Percentiles rank a stretch among this genome's conserved stretches.
These are phyloP conservation scores for Phialophora expanda DNA, from an alignment of 2,329 filamentous ascomycete genomes.

Conservation along the genomic window DNA sequence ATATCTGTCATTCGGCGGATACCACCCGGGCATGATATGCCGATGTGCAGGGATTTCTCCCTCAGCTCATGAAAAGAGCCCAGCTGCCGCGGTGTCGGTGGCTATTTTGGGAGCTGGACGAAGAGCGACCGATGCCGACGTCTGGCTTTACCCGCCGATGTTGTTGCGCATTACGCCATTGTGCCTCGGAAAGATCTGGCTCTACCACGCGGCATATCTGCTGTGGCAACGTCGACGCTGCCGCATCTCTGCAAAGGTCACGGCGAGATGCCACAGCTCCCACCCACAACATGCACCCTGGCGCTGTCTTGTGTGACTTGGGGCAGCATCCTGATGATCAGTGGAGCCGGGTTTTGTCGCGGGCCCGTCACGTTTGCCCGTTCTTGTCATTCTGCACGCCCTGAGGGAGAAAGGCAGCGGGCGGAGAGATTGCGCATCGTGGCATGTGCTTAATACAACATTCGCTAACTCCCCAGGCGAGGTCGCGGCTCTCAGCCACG, in stretches of 20 bases:
- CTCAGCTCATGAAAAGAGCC: not conserved
- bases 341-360: not conserved
- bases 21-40: constrained; percentile 7
- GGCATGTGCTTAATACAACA: not conserved
- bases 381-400: not conserved
- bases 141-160: not conserved
- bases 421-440: not conserved
- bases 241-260: not conserved
- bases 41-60: not conserved
- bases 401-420: not conserved
- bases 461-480: not conserved
- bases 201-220: not conserved
- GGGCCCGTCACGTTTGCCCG: not conserved
- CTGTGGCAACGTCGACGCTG: not conserved
- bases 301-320: not conserved
- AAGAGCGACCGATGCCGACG: not conserved
- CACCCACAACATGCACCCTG: not conserved
- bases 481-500: constrained; percentile 3
- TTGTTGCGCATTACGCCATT: not conserved
- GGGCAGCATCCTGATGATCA: not conserved
- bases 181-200: not conserved
- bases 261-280: not conserved
- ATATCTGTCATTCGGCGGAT: not conserved
- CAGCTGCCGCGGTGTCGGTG: not conserved
- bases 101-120: not conserved